Percentiles rank a stretch among this genome's conserved stretches.
Evolutionary conservation across 1,284 basidiomycete species (phyloP).

Genomic region (Ganoderma lingzhi): DNA sequence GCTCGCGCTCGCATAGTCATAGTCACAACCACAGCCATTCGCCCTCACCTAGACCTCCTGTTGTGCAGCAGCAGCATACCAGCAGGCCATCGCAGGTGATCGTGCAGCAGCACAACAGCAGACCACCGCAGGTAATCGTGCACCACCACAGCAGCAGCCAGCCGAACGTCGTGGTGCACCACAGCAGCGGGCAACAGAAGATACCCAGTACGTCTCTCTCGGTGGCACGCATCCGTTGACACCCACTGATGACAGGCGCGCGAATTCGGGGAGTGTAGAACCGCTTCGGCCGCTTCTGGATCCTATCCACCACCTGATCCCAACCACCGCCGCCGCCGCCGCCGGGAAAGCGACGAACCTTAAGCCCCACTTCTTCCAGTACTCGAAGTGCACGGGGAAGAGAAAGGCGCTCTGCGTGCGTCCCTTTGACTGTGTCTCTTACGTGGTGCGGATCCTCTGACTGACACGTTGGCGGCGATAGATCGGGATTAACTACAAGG

Average conservation of each 20-base stretch:
- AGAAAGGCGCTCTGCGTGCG: constrained; percentile 79
- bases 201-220: constrained; percentile 9
- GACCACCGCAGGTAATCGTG: background rate
- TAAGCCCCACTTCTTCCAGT: constrained; percentile 40
- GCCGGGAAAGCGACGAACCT: constrained; percentile 4
- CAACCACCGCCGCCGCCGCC: background rate
- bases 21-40: constrained; percentile 14
- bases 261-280: background rate
- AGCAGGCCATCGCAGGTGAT: constrained; percentile 4
- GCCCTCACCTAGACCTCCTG: constrained; percentile 14
- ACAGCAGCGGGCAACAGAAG: constrained; percentile 12
- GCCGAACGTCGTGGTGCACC: background rate
- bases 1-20: constrained; percentile 24
- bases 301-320: constrained; percentile 19
- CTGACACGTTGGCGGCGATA: constrained; percentile 30
- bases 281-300: constrained; percentile 19
- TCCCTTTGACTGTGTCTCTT: constrained; percentile 16
- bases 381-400: constrained; percentile 76
- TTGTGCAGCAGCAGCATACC: constrained; percentile 6
- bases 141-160: background rate
- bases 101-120: background rate
- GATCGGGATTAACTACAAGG: constrained; percentile 86
- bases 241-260: background rate
- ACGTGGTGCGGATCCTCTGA: background rate
- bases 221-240: background rate